A percentile compares a stretch with the other conserved stretches of the same genome.
These are phyloP conservation scores for Eutypella sp. DNA, from an alignment of 2,329 filamentous ascomycete species.

Conservation along the genomic window DNA sequence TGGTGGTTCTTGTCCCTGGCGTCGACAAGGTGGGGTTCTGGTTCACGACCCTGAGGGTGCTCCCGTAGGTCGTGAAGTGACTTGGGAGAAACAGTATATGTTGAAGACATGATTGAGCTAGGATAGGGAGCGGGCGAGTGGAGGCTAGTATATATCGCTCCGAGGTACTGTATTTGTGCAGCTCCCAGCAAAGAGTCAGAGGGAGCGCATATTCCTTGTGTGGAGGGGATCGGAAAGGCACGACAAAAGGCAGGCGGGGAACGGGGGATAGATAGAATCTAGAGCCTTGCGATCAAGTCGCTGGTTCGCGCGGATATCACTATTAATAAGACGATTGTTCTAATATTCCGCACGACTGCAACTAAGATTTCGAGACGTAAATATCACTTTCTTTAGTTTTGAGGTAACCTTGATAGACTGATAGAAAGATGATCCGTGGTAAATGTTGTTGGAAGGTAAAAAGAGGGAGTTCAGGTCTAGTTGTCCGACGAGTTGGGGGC, in stretches of 20 bases:
- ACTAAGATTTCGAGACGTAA: not conserved
- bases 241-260: conserved; percentile 7
- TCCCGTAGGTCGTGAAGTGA: conserved; percentile 34
- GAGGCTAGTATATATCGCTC: conserved; percentile 31
- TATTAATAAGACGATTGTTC: not conserved
- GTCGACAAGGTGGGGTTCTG: conserved; percentile 28
- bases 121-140: conserved; percentile 17
- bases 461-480: conserved; percentile 12
- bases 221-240: conserved; percentile 4
- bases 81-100: conserved; percentile 36
- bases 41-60: conserved; percentile 19
- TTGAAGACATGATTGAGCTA: conserved; percentile 37
- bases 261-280: too few relatives aligned
- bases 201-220: conserved; percentile 20
- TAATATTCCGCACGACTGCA: not conserved
- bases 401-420: not conserved
- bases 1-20: conserved; percentile 16
- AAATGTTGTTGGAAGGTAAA: not conserved
- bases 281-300: conserved; percentile 13
- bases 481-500: conserved; percentile 10
- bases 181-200: conserved; percentile 17
- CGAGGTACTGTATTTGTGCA: conserved; percentile 15
- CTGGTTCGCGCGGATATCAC: not conserved
- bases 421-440: not conserved
- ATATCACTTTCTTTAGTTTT: not conserved